These are phyloP conservation scores for Syzygium grande DNA, from an alignment of 345 rosid genomes.

Conservation along the genomic window DNA sequence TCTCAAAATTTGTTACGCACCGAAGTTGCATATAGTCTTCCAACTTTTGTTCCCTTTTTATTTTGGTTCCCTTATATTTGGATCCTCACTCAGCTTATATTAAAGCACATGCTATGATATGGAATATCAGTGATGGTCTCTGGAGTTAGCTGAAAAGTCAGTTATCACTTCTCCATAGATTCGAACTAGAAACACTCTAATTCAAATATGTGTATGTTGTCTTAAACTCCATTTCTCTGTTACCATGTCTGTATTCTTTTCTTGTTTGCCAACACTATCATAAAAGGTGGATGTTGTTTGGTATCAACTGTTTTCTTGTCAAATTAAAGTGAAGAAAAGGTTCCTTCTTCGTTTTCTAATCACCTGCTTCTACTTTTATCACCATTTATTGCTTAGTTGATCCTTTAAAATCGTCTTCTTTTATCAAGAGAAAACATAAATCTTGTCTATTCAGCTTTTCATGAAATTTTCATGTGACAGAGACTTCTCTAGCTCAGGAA, in stretches of 20 bases:
- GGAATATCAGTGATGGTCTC: not conserved
- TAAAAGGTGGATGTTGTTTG: not conserved
- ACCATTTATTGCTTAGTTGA: not conserved
- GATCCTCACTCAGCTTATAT: not conserved
- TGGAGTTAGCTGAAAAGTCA: not conserved
- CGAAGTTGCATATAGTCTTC: not conserved
- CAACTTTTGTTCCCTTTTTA: not conserved
- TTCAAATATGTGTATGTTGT: not conserved
- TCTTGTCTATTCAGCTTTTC: not conserved
- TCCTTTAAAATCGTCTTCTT: not conserved
- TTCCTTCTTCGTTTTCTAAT: not conserved
- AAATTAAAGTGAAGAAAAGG: not conserved
- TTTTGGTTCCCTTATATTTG: not conserved
- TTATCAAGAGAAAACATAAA: not conserved
- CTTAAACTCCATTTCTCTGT: not conserved
- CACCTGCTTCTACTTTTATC: not conserved
- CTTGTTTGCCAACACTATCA: not conserved
- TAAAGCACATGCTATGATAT: not conserved
- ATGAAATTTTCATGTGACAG: not conserved
- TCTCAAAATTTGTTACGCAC: not conserved
- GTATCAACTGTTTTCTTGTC: not conserved
- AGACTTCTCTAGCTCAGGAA: not conserved
- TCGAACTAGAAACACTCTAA: not conserved
- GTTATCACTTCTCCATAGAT: not conserved
- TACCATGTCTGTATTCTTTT: not conserved